phyloP scores from a whole-genome alignment of 768 basidiomycete species.

The Pholiota conissans region DNA sequence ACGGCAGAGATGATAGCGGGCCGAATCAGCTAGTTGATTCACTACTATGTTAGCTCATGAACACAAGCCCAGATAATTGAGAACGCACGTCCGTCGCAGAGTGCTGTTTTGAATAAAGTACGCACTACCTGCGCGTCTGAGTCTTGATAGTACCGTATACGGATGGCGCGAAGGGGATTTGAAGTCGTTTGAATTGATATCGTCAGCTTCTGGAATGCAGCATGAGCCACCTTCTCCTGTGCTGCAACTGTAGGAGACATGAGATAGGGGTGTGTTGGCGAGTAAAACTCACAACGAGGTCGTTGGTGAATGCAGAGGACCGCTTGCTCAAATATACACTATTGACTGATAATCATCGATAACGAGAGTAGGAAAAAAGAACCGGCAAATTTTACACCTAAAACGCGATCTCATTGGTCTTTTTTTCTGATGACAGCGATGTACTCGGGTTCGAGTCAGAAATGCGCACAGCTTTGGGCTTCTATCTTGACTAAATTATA shows the following conservation, averaged over 20 bases:
- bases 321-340: too few species aligned
- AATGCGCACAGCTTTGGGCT: neutral
- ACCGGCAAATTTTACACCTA: too few species aligned
- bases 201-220: too few species aligned
- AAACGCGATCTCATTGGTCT: too few species aligned
- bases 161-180: neutral
- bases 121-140: slow-evolving; percentile 17
- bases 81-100: slow-evolving; percentile 10
- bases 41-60: neutral
- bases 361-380: too few species aligned
- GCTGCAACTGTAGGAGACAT: neutral
- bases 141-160: slow-evolving; percentile 12
- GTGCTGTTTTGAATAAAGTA: slow-evolving; percentile 10
- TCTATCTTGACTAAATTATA: too few species aligned
- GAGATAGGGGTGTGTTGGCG: too few species aligned
- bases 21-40: slow-evolving; percentile 19
- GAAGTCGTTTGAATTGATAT: too few species aligned
- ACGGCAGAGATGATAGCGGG: slow-evolving; percentile 4
- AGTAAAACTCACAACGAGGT: too few species aligned
- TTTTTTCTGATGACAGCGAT: neutral
- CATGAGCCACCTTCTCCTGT: neutral
- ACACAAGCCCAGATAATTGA: neutral
- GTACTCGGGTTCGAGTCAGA: neutral
- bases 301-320: too few species aligned
- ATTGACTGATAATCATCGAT: too few species aligned